Evolutionary conservation across 331 rosid genomes (phyloP).

Genomic region (Malus hybrid): DNA sequence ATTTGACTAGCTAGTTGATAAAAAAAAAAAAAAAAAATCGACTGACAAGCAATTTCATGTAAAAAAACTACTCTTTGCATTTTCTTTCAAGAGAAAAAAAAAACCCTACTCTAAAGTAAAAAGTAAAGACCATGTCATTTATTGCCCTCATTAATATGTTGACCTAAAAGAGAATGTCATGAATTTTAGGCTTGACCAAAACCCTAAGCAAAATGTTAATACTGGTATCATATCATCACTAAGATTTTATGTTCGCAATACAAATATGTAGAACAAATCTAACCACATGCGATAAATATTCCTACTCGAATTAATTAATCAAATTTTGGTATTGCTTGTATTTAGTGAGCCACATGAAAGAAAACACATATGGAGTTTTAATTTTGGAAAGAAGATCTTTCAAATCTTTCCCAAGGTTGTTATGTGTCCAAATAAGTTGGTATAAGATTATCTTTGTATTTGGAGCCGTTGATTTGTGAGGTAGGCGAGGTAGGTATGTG

Average conservation of each 20-base stretch:
- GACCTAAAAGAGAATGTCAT: slow-evolving; percentile 16
- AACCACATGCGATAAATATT: slow-evolving; percentile 68
- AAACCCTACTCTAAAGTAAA: background rate
- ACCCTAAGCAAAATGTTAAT: slow-evolving; percentile 24
- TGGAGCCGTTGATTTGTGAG: slow-evolving; percentile 6
- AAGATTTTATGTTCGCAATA: slow-evolving; percentile 31
- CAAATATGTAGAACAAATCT: slow-evolving; percentile 24
- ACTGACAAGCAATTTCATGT: slow-evolving; percentile 2
- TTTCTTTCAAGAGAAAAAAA: background rate
- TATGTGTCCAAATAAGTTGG: slow-evolving; percentile 34
- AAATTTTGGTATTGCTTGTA: slow-evolving; percentile 6
- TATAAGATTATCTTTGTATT: slow-evolving; percentile 2
- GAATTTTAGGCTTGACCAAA: slow-evolving; percentile 21
- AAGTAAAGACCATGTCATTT: background rate
- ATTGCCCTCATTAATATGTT: slow-evolving; percentile 1
- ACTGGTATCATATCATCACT: slow-evolving; percentile 32
- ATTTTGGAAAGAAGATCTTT: slow-evolving; percentile 43
- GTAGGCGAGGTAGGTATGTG: background rate
- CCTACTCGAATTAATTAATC: slow-evolving; percentile 28
- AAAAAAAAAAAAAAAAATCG: too few relatives aligned
- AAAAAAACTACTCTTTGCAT: background rate
- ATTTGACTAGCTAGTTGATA: background rate
- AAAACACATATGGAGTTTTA: slow-evolving; percentile 14
- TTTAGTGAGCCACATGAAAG: slow-evolving; percentile 35
- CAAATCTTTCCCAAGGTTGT: slow-evolving; percentile 52